A percentile compares a stretch with the other conserved stretches of the same genome.
Evolutionary conservation across 495 filamentous ascomycete species (phyloP).

Genomic region (Endocarpon pusillum): DNA sequence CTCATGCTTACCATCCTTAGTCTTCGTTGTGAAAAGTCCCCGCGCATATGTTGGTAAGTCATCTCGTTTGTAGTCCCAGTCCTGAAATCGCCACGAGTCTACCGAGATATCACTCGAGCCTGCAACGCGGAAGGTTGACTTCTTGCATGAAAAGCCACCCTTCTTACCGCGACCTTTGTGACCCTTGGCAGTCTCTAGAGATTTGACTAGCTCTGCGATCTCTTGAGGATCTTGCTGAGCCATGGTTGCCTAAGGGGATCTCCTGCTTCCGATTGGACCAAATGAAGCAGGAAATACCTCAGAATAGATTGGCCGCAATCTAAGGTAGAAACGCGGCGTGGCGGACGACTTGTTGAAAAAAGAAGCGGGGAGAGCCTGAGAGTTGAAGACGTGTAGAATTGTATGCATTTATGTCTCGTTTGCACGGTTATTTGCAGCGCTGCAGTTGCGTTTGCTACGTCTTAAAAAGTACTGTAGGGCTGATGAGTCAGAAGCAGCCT

Average conservation of each 20-base stretch:
- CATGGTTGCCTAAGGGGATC: conserved; percentile 11
- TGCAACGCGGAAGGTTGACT: conserved; percentile 48
- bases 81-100: conserved; percentile 82
- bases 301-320: too few species aligned
- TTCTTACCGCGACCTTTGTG: conserved; percentile 29
- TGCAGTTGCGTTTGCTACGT: too few species aligned
- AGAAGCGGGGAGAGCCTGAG: too few species aligned
- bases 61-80: conserved; percentile 83
- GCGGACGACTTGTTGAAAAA: too few species aligned
- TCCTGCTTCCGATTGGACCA: neutral
- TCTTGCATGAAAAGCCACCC: conserved; percentile 49
- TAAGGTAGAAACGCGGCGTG: too few species aligned
- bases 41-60: conserved; percentile 80
- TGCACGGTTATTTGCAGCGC: too few species aligned
- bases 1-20: conserved; percentile 43
- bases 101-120: conserved; percentile 44
- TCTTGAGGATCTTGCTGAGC: conserved; percentile 45
- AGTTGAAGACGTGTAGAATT: too few species aligned
- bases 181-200: conserved; percentile 32
- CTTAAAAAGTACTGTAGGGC: too few species aligned
- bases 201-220: conserved; percentile 37
- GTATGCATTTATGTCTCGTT: too few species aligned
- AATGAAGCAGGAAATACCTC: too few species aligned
- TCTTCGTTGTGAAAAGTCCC: conserved; percentile 71
- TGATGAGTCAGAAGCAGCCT: too few species aligned